Percentiles rank a stretch among this genome's conserved stretches.
Evolutionary conservation across 805 yeast genomes (phyloP).

Genomic region (Torulaspora quercuum): DNA sequence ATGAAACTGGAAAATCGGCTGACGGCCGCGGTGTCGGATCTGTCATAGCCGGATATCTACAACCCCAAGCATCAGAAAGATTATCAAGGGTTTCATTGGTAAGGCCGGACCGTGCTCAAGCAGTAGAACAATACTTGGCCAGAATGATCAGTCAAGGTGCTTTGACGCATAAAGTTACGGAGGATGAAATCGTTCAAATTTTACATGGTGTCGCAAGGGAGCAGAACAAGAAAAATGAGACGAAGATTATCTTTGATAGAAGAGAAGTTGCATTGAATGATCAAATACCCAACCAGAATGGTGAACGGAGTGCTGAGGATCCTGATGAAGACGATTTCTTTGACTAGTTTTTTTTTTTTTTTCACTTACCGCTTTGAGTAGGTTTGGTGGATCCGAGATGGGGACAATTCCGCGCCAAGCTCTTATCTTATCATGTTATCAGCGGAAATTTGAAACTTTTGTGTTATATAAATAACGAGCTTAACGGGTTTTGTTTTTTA

Average conservation of each 20-base stretch:
- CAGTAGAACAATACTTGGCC: conserved; percentile 77
- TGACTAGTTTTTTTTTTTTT: no score
- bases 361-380: no score
- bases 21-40: conserved; percentile 21
- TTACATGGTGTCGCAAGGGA: conserved; percentile 79
- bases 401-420: no score
- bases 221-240: conserved; percentile 56
- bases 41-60: conserved; percentile 63
- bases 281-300: conserved; percentile 37
- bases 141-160: conserved; percentile 76
- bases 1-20: conserved; percentile 40
- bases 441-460: no score
- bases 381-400: no score
- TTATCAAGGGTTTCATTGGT: conserved; percentile 83
- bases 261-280: conserved; percentile 44
- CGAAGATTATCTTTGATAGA: conserved; percentile 63
- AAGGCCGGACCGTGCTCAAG: conserved; percentile 83
- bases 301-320: conserved; percentile 39
- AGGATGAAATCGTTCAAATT: conserved; percentile 76
- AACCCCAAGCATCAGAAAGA: conserved; percentile 83
- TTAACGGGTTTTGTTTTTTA: no score
- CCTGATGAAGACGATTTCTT: conserved; percentile 45
- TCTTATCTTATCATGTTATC: no score
- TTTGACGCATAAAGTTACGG: conserved; percentile 63
- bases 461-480: no score